These are phyloP conservation scores for Linnemannia zychae DNA, from an alignment of 192 early-diverging fungal genomes.

Conservation along the genomic window DNA sequence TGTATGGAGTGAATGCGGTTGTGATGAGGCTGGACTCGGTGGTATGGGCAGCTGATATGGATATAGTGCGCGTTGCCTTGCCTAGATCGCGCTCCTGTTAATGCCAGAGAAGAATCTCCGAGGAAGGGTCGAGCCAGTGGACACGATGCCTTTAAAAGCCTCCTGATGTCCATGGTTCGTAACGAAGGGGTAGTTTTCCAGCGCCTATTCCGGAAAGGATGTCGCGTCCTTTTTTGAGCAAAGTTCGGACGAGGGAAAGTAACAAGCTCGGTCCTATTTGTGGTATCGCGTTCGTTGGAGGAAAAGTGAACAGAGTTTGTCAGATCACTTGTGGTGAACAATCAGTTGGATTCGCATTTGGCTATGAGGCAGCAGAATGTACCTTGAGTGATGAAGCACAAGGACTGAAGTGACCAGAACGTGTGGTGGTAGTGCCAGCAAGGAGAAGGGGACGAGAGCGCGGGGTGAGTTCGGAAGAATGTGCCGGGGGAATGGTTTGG, in stretches of 20 bases:
- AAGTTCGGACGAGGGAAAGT: not conserved
- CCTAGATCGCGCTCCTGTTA: not conserved
- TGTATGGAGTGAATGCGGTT: not conserved
- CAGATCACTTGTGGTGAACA: not conserved
- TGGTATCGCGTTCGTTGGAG: not conserved
- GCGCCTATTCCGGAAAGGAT: not conserved
- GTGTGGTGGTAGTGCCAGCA: not conserved
- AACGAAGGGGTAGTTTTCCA: not conserved
- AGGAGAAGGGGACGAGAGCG: not conserved
- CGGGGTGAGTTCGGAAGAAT: slow-evolving; percentile 1
- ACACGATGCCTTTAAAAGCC: slow-evolving; percentile 22
- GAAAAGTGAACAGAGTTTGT: not conserved
- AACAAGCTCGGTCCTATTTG: not conserved
- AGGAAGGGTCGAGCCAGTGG: slow-evolving; percentile 17
- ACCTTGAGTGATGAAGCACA: slow-evolving; percentile 1
- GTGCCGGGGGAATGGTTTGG: not conserved
- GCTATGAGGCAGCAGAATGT: not conserved
- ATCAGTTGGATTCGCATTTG: not conserved
- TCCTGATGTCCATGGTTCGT: slow-evolving; percentile 40
- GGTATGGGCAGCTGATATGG: not conserved
- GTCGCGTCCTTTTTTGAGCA: not conserved
- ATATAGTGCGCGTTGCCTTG: not conserved
- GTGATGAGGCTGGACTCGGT: not conserved
- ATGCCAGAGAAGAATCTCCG: not conserved
- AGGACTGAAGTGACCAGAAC: not conserved